Percentiles rank a stretch among this genome's conserved stretches.
These are phyloP conservation scores for Hanseniaspora sp. DNA, from an alignment of 1,139 yeast species.

Conservation along the genomic window DNA sequence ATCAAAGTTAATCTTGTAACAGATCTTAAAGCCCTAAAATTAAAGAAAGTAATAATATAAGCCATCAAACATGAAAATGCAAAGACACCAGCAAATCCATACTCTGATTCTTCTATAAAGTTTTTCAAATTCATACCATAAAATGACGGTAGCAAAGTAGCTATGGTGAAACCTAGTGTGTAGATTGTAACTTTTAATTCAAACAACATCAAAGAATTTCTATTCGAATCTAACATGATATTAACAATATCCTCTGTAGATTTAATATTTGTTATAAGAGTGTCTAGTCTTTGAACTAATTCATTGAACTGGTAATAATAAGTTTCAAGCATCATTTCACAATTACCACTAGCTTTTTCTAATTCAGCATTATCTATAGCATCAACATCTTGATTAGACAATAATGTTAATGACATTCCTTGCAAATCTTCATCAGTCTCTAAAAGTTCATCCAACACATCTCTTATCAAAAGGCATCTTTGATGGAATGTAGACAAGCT, in stretches of 20 bases:
- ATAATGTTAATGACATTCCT: slow-evolving; percentile 61
- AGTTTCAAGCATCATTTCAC: slow-evolving; percentile 83
- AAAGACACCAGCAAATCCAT: slow-evolving; percentile 38
- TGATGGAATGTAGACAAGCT: slow-evolving; percentile 56
- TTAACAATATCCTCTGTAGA: slow-evolving; percentile 95
- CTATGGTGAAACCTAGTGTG: slow-evolving; percentile 77
- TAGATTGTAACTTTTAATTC: slow-evolving; percentile 78
- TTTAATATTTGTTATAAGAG: slow-evolving; percentile 67
- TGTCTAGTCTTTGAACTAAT: slow-evolving; percentile 85
- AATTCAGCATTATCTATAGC: not conserved
- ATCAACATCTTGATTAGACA: slow-evolving; percentile 12
- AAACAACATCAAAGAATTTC: slow-evolving; percentile 84
- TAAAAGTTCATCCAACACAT: slow-evolving; percentile 59
- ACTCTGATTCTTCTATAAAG: slow-evolving; percentile 64
- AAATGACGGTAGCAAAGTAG: slow-evolving; percentile 63
- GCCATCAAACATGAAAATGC: slow-evolving; percentile 34
- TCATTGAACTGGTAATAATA: slow-evolving; percentile 95
- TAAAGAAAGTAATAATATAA: slow-evolving; percentile 32
- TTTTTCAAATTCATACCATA: slow-evolving; percentile 94
- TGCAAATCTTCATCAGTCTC: slow-evolving; percentile 86
- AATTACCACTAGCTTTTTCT: slow-evolving; percentile 36
- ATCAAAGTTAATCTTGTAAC: slow-evolving; percentile 40
- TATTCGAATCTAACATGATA: slow-evolving; percentile 84
- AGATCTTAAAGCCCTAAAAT: slow-evolving; percentile 34
- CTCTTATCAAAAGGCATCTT: slow-evolving; percentile 53